phyloP scores from a whole-genome alignment of 2,329 filamentous ascomycete genomes.

The Scleromitrula shiraiana region DNA sequence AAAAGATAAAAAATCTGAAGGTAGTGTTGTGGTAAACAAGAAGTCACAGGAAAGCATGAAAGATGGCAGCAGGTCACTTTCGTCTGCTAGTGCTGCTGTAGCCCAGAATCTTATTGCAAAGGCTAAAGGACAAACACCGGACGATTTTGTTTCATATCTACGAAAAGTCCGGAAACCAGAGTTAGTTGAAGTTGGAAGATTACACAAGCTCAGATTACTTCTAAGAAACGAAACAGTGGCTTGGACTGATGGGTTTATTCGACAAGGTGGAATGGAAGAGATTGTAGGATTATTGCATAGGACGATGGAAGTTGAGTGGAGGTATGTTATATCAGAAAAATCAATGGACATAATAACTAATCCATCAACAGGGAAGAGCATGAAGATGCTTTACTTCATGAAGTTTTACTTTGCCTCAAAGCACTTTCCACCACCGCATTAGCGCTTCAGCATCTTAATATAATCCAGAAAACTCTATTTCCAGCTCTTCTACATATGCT shows the following conservation, averaged over 20 bases:
- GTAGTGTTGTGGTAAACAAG: slow-evolving; percentile 53
- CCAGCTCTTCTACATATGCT: slow-evolving; percentile 80
- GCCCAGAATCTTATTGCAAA: slow-evolving; percentile 55
- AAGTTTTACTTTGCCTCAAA: slow-evolving; percentile 87
- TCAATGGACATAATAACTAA: slow-evolving; percentile 17
- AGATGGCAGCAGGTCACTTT: slow-evolving; percentile 48
- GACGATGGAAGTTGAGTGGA: slow-evolving; percentile 96
- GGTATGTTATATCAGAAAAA: slow-evolving; percentile 44
- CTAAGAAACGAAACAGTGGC: slow-evolving; percentile 90
- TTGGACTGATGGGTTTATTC: slow-evolving; percentile 91
- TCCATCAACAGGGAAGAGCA: slow-evolving; percentile 68
- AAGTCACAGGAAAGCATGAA: slow-evolving; percentile 66
- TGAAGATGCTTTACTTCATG: slow-evolving; percentile 86
- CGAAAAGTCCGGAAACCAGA: slow-evolving; percentile 74
- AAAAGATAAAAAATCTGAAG: slow-evolving; percentile 62
- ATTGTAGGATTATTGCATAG: slow-evolving; percentile 79
- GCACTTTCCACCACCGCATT: slow-evolving; percentile 86
- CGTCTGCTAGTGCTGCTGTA: slow-evolving; percentile 46
- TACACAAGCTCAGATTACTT: slow-evolving; percentile 85
- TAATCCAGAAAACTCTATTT: slow-evolving; percentile 74
- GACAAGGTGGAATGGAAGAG: slow-evolving; percentile 84
- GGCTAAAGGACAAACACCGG: slow-evolving; percentile 65
- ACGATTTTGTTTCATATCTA: slow-evolving; percentile 81
- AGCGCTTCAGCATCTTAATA: slow-evolving; percentile 72
- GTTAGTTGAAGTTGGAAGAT: slow-evolving; percentile 81